These are phyloP conservation scores for Ustilago hordei DNA, from an alignment of 1,284 basidiomycete genomes.

Conservation along the genomic window DNA sequence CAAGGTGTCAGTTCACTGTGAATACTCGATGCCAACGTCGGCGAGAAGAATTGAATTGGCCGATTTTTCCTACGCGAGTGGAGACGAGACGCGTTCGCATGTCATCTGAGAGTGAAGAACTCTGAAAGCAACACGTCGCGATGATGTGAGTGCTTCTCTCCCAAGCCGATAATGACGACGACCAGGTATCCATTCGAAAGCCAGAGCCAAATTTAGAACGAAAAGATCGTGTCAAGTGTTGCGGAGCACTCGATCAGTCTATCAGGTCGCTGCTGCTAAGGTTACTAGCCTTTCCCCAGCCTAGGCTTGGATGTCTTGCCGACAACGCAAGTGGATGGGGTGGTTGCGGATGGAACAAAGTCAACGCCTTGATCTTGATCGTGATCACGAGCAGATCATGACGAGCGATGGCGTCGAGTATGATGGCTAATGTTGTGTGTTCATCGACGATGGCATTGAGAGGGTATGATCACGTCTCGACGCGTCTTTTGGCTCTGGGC, in stretches of 20 bases:
- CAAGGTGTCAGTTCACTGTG: constrained; percentile 14
- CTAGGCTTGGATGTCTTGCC: neutral
- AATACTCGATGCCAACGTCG: constrained; percentile 7
- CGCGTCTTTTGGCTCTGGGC: constrained; percentile 32
- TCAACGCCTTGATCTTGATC: constrained; percentile 7
- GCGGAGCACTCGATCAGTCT: neutral
- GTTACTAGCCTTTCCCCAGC: neutral
- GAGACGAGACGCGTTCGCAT: constrained; percentile 29
- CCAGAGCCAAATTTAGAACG: constrained; percentile 1
- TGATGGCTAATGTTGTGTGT: constrained; percentile 19
- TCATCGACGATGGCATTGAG: constrained; percentile 19
- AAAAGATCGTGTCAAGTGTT: neutral
- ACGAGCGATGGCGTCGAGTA: constrained; percentile 29
- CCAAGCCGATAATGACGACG: constrained; percentile 28
- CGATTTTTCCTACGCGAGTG: constrained; percentile 22
- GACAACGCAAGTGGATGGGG: neutral
- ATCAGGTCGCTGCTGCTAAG: neutral
- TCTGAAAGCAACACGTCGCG: constrained; percentile 15
- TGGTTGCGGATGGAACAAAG: constrained; percentile 27
- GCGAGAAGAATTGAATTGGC: constrained; percentile 24
- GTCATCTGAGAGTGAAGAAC: neutral
- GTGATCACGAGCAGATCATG: constrained; percentile 40
- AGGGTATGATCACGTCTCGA: constrained; percentile 40
- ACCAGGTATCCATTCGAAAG: neutral
- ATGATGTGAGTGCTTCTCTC: constrained; percentile 21